phyloP scores from a whole-genome alignment of 345 rosid species.

The Syzygium grande region DNA sequence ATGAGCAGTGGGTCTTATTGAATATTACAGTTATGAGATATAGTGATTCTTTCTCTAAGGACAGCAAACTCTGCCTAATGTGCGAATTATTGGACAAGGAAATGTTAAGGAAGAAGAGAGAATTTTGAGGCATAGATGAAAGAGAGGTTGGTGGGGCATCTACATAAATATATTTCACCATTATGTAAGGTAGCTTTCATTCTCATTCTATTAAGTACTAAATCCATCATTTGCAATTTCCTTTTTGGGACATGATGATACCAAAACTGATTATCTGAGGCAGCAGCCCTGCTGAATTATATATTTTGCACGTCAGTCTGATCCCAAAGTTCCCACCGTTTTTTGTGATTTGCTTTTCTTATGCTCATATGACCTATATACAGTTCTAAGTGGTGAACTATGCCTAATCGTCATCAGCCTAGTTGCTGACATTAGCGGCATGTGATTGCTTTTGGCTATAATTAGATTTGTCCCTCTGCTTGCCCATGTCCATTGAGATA shows the following conservation, averaged over 20 bases:
- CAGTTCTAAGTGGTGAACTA: neutral
- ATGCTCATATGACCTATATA: neutral
- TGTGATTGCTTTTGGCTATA: neutral
- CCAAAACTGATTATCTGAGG: conserved; percentile 21
- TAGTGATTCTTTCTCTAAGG: neutral
- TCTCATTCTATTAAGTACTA: no score
- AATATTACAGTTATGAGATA: neutral
- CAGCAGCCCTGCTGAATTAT: conserved; percentile 30
- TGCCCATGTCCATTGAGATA: neutral
- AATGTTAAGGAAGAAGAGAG: neutral
- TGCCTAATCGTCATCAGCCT: neutral
- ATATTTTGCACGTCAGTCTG: neutral
- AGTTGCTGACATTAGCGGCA: neutral
- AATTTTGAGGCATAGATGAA: neutral
- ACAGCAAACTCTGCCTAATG: neutral
- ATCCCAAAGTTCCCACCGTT: no score
- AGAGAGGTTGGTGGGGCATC: neutral
- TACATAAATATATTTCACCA: no score
- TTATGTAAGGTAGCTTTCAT: no score
- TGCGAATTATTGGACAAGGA: neutral
- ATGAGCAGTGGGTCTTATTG: neutral
- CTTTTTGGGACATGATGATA: conserved; percentile 39
- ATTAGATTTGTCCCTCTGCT: neutral
- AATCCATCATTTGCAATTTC: no score
- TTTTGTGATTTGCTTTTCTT: neutral